Evolutionary conservation across 2,329 filamentous ascomycete species (phyloP).

Genomic region (Sporothrix brunneoviolacea): DNA sequence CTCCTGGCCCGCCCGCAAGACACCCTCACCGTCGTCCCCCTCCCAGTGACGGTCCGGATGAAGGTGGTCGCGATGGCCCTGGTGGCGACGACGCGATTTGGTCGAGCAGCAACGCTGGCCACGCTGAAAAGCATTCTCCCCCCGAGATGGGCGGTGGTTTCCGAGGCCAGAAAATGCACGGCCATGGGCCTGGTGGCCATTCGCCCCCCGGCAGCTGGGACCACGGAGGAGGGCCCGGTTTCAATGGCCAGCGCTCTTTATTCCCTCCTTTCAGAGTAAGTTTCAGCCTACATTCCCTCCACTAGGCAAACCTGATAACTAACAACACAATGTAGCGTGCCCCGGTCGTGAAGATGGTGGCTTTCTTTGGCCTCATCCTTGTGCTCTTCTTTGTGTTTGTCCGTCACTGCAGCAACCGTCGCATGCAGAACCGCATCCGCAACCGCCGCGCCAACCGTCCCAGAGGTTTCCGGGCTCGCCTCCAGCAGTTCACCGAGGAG

Average conservation of each 20-base stretch:
- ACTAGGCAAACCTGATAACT: too few relatives aligned
- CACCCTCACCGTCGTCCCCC: neutral
- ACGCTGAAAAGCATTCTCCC: neutral
- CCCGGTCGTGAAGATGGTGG: slow-evolving; percentile 5
- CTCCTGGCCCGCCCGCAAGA: neutral
- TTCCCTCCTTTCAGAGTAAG: too few relatives aligned
- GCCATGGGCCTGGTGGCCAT: neutral
- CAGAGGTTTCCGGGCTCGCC: slow-evolving; percentile 2
- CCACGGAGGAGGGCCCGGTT: neutral
- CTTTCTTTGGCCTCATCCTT: slow-evolving; percentile 18
- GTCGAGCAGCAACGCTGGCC: neutral
- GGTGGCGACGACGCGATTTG: neutral
- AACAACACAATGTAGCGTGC: neutral
- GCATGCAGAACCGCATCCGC: slow-evolving; percentile 11
- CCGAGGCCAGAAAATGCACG: slow-evolving; percentile 9
- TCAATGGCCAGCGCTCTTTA: neutral
- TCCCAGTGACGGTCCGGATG: neutral
- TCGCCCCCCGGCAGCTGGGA: too few relatives aligned
- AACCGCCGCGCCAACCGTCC: slow-evolving; percentile 8
- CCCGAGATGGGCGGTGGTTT: neutral
- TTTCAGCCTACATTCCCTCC: too few relatives aligned
- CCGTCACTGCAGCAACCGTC: slow-evolving; percentile 23
- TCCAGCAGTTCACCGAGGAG: slow-evolving; percentile 1
- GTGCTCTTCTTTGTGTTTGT: slow-evolving; percentile 21
- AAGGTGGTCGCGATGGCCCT: neutral